These are phyloP conservation scores for Globisporangium takayamanum DNA, from an alignment of 352 stramenopile species.

Conservation along the genomic window DNA sequence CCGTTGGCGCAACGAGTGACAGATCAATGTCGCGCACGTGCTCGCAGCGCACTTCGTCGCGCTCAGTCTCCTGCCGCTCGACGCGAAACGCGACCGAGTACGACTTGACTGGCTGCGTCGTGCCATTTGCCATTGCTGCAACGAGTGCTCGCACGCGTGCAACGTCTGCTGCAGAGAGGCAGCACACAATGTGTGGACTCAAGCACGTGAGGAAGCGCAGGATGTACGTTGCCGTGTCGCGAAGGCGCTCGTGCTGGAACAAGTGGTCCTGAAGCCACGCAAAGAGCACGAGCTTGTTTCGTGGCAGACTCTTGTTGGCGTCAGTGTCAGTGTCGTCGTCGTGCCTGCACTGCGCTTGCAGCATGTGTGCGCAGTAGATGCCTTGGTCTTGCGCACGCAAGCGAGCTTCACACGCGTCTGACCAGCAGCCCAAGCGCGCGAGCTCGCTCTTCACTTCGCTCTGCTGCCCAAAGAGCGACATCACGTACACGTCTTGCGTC, in stretches of 20 bases:
- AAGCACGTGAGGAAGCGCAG: constrained; percentile 38
- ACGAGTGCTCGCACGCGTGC: constrained; percentile 5
- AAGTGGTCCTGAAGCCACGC: constrained; percentile 42
- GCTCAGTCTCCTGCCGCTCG: constrained; percentile 11
- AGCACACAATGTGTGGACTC: constrained; percentile 13
- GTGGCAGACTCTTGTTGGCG: background rate
- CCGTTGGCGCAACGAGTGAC: background rate
- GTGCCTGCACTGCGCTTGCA: too few relatives aligned
- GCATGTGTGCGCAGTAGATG: constrained; percentile 36
- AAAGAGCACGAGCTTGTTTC: constrained; percentile 38
- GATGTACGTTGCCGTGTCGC: constrained; percentile 63
- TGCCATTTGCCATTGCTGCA: background rate
- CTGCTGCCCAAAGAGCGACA: constrained; percentile 62
- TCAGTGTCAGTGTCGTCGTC: background rate
- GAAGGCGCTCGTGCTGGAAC: constrained; percentile 35
- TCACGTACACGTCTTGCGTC: constrained; percentile 20
- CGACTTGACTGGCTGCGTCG: constrained; percentile 6
- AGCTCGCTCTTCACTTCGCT: constrained; percentile 38
- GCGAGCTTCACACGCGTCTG: constrained; percentile 27
- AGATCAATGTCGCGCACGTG: constrained; percentile 1
- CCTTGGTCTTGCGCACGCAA: constrained; percentile 38
- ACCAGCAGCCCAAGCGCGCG: constrained; percentile 30
- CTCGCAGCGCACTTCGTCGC: constrained; percentile 8
- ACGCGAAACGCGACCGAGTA: constrained; percentile 15
- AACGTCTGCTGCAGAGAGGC: constrained; percentile 9